Conservation (phyloP, 2,329 filamentous ascomycete species). For the Dactylellina sp. region DNA sequence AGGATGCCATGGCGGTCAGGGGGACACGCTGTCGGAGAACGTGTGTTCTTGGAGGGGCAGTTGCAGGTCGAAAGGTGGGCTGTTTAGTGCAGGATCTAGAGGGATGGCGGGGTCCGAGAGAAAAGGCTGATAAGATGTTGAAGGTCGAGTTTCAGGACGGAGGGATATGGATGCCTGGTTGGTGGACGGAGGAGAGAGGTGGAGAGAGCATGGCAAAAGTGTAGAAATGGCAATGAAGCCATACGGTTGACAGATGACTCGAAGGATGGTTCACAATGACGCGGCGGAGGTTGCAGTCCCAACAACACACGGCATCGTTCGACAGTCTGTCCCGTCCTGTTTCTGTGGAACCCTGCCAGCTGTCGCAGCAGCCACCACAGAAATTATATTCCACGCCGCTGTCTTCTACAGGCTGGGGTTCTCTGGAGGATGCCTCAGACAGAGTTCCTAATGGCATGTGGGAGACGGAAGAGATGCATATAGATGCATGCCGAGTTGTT, state of each 20-base stretch:
- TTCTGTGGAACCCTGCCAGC: constrained; percentile 32
- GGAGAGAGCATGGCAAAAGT: constrained; percentile 48
- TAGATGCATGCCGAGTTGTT: too few relatives aligned
- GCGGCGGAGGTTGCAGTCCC: constrained; percentile 15
- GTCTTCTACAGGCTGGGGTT: too few relatives aligned
- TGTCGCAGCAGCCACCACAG: constrained; percentile 12
- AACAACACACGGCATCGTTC: background rate
- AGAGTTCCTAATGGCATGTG: too few relatives aligned
- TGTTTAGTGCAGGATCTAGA: constrained; percentile 10
- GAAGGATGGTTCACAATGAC: constrained; percentile 33
- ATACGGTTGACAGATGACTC: constrained; percentile 1
- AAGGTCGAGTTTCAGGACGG: background rate
- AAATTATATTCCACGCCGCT: background rate
- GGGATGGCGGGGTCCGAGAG: background rate
- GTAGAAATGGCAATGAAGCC: background rate
- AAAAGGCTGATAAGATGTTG: constrained; percentile 1
- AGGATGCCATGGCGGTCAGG: constrained; percentile 40
- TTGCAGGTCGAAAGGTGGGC: too few relatives aligned
- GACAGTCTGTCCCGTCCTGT: background rate
- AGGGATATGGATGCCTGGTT: constrained; percentile 8
- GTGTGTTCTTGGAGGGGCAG: background rate
- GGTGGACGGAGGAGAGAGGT: background rate
- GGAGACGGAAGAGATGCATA: too few relatives aligned
- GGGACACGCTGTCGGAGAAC: background rate
- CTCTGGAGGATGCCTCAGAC: too few relatives aligned